A percentile compares a stretch with the other conserved stretches of the same genome.
Conservation (phyloP, 306 rosid genomes). For the Datisca glomerata region DNA sequence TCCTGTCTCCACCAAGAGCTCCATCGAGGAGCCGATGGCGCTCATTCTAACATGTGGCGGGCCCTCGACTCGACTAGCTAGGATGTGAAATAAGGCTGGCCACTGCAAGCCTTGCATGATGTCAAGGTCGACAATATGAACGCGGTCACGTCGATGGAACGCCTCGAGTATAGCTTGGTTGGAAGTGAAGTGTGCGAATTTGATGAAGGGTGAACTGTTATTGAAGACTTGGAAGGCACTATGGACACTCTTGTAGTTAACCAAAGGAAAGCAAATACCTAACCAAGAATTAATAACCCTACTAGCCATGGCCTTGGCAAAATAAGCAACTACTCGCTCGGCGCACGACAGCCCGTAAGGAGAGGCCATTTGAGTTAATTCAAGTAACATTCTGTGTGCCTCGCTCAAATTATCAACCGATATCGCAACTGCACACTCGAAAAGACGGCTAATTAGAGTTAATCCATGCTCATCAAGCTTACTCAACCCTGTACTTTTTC, state of each 20-base stretch:
- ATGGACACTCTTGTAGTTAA: conserved; percentile 39
- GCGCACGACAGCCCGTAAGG: conserved; percentile 70
- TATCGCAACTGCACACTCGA: conserved; percentile 75
- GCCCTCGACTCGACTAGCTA: conserved; percentile 58
- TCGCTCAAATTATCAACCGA: conserved; percentile 62
- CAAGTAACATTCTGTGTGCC: conserved; percentile 57
- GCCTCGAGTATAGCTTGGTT: conserved; percentile 86
- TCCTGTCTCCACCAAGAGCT: conserved; percentile 52
- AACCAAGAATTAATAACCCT: conserved; percentile 65
- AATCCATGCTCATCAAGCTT: conserved; percentile 28
- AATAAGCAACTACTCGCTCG: conserved; percentile 71
- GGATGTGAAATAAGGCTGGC: conserved; percentile 76
- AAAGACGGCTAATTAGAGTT: conserved; percentile 45
- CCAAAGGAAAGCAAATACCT: conserved; percentile 45
- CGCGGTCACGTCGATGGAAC: conserved; percentile 25
- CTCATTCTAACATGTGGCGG: conserved; percentile 52
- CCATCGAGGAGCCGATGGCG: conserved; percentile 55
- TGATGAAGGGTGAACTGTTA: conserved; percentile 68
- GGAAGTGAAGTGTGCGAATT: conserved; percentile 79
- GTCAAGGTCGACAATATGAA: conserved; percentile 77
- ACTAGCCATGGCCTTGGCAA: conserved; percentile 62
- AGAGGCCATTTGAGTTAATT: conserved; percentile 58
- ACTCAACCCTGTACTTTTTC: conserved; percentile 6
- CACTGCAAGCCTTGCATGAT: conserved; percentile 92
- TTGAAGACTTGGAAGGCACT: conserved; percentile 58